phyloP scores from a whole-genome alignment of 768 basidiomycete species.

The Krasilnikovozyma curviuscula region DNA sequence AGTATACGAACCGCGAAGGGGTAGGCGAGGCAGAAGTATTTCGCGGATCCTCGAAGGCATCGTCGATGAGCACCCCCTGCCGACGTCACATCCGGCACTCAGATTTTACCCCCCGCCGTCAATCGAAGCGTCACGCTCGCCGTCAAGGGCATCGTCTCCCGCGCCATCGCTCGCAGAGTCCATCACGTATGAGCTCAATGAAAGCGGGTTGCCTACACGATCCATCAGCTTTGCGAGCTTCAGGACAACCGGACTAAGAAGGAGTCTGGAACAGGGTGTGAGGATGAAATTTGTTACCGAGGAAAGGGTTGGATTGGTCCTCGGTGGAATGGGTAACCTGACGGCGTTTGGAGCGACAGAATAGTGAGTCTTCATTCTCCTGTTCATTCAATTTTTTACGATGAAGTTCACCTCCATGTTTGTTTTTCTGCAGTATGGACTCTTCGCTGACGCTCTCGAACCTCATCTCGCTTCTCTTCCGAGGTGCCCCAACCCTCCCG shows the following conservation, averaged over 20 bases:
- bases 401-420: too few species aligned
- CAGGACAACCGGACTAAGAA: conserved; percentile 83
- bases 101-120: too few species aligned
- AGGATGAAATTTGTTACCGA: conserved; percentile 84
- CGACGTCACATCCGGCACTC: too few species aligned
- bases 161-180: too few species aligned
- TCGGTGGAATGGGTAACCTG: conserved; percentile 54
- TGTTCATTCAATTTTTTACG: not conserved
- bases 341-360: conserved; percentile 85
- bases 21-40: too few species aligned
- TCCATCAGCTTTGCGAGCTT: conserved; percentile 26
- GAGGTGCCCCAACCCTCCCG: conserved; percentile 34
- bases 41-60: too few species aligned
- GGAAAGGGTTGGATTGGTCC: conserved; percentile 39
- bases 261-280: conserved; percentile 74
- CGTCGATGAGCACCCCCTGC: too few species aligned
- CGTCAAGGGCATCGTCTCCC: too few species aligned
- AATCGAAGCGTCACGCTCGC: too few species aligned
- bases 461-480: conserved; percentile 71
- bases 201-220: conserved; percentile 49
- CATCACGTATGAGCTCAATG: too few species aligned
- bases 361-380: conserved; percentile 30
- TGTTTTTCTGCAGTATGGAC: conserved; percentile 43
- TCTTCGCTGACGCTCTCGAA: conserved; percentile 60
- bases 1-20: too few species aligned